Evolutionary conservation across 73 alveolate species (phyloP).

Genomic region (Urostyla sp.): DNA sequence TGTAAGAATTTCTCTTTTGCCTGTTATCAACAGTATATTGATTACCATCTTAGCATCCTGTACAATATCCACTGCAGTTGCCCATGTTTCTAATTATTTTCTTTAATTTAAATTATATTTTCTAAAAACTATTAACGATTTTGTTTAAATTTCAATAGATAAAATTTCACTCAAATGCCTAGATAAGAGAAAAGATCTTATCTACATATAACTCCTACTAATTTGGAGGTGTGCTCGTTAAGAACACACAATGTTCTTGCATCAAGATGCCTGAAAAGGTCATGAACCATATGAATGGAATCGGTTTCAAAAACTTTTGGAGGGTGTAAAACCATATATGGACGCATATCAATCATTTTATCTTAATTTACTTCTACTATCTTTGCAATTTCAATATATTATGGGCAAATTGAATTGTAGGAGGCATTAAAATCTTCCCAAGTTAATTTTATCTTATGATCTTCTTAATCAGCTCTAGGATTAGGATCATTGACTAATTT

Average conservation of each 20-base stretch:
- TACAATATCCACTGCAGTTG: constrained; percentile 25
- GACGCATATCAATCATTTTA: constrained; percentile 41
- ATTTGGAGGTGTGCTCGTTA: neutral
- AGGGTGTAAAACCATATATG: constrained; percentile 33
- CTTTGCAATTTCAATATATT: constrained; percentile 33
- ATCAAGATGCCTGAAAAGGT: constrained; percentile 41
- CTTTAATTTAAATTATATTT: no score
- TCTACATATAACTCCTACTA: constrained; percentile 48
- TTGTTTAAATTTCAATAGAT: no score
- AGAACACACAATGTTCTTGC: constrained; percentile 36
- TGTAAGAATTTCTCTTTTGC: constrained; percentile 9
- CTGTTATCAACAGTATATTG: neutral
- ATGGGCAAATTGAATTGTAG: constrained; percentile 6
- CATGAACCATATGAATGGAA: neutral
- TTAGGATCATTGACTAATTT: no score
- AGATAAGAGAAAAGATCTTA: constrained; percentile 40
- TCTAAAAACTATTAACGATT: no score
- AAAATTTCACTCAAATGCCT: no score
- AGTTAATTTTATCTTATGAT: constrained; percentile 4
- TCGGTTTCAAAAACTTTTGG: neutral
- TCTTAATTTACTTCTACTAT: constrained; percentile 21
- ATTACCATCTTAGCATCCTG: constrained; percentile 17
- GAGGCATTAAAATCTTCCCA: constrained; percentile 60
- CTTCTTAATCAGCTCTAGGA: no score
- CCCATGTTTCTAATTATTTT: neutral